phyloP scores from a whole-genome alignment of 441 rosid genomes.

The Bruguiera hainesii region DNA sequence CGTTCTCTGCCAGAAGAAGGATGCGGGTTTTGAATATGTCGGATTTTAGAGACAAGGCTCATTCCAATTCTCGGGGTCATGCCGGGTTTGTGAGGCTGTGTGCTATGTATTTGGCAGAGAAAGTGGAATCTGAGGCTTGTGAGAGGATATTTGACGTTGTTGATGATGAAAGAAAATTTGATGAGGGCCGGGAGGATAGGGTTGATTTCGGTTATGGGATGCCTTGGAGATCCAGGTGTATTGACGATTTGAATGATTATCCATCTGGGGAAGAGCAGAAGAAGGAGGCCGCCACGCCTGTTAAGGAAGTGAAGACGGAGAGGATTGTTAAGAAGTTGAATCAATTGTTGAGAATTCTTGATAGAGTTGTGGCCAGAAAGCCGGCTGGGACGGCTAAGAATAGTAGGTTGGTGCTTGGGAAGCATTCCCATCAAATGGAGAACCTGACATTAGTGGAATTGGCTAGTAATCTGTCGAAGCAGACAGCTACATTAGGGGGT shows the following conservation, averaged over 20 bases:
- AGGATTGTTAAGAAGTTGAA: constrained; percentile 51
- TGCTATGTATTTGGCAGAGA: constrained; percentile 68
- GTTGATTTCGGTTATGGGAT: constrained; percentile 34
- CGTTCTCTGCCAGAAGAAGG: constrained; percentile 54
- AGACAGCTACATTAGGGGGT: constrained; percentile 55
- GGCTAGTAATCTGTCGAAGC: constrained; percentile 54
- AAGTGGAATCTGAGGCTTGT: constrained; percentile 48
- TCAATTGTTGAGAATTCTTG: constrained; percentile 59
- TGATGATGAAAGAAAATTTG: constrained; percentile 26
- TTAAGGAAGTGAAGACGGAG: constrained; percentile 59
- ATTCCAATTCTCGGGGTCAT: constrained; percentile 67
- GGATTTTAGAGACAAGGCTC: constrained; percentile 55
- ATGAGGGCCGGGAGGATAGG: constrained; percentile 28
- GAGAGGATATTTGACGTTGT: constrained; percentile 34
- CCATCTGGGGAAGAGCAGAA: constrained; percentile 31
- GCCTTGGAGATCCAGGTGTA: constrained; percentile 33
- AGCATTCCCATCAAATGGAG: constrained; percentile 20
- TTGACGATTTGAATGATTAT: constrained; percentile 36
- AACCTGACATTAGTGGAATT: constrained; percentile 40
- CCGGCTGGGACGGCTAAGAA: constrained; percentile 60
- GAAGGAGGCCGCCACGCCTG: constrained; percentile 42
- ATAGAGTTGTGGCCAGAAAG: constrained; percentile 53
- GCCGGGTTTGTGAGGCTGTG: constrained; percentile 50
- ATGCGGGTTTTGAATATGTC: constrained; percentile 62
- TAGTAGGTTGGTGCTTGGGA: constrained; percentile 41